These are phyloP conservation scores for Carex myosuroides DNA, from an alignment of 176 grass and related monocot genomes.

Conservation along the genomic window DNA sequence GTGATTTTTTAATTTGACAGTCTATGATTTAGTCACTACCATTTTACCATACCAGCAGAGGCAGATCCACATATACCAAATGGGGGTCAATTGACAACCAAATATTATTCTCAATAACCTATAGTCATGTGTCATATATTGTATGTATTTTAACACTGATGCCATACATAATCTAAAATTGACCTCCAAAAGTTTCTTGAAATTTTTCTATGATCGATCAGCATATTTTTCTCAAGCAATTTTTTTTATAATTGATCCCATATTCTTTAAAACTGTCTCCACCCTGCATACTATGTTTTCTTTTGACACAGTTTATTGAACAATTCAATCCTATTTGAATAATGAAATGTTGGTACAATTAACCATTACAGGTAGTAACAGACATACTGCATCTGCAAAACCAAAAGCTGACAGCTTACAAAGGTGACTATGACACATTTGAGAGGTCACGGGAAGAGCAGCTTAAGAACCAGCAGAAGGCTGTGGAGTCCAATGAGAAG, in stretches of 20 bases:
- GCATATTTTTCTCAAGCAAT: not conserved
- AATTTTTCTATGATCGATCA: not conserved
- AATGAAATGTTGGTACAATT: conserved; percentile 17
- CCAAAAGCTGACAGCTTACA: conserved; percentile 78
- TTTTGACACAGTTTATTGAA: not conserved
- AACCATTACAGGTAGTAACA: conserved; percentile 67
- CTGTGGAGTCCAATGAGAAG: conserved; percentile 83
- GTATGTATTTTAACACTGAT: not conserved
- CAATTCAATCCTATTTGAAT: conserved; percentile 4
- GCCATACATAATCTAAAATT: not conserved
- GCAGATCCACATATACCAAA: not conserved
- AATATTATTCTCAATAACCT: not conserved
- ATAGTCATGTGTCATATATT: not conserved
- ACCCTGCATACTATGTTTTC: not conserved
- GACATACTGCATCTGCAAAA: conserved; percentile 88
- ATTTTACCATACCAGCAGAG: not conserved
- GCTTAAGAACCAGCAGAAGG: conserved; percentile 92
- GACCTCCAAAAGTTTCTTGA: not conserved
- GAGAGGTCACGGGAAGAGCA: conserved; percentile 78
- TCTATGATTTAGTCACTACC: not conserved
- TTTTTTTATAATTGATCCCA: not conserved
- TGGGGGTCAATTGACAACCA: not conserved
- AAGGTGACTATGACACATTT: conserved; percentile 97
- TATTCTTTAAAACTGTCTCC: not conserved
- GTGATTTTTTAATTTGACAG: not conserved